Base-by-base conservation (phyloP, 2,329 filamentous ascomycete genomes). In the Corynespora cassiicola region DNA sequence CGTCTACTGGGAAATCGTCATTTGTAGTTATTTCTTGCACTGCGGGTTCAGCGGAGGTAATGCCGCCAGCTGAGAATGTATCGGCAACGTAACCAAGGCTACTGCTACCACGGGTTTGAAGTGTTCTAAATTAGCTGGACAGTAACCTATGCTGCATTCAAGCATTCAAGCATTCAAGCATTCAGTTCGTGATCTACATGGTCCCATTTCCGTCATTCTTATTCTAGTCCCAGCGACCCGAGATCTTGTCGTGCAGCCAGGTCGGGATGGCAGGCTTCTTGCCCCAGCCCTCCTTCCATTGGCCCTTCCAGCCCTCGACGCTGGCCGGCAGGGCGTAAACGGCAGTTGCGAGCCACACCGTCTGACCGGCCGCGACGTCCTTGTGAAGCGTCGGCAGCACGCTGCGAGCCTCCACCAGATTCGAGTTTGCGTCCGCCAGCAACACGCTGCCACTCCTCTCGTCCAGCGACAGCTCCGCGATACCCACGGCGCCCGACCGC, bases 351-450 rank as follows among this genome's bases (percentile, higher is more conserved):
- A 88, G 87, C 84, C 84, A 88, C 23, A 72, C 75, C 18, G 73
- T 76, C 52, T 80, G 72, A 0, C 80, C 84, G 28, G 75, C 72
- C 36, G 71, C 70, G 22, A 90, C 63, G 17, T 80, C 82, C 47
- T 79, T 75, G 58, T 84, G 80, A 56, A 91, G 66, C 19, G 84
- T 84, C 16, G 88, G 88, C 52, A 91, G 79, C 26, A 86, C 76
- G 4, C 85, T 89, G 42, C 87, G 73, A 42, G 83, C 82, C 69
- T 89, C 84, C 2, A 90, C 75, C 21, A 91, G 69, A 66, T 91
- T 91, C 31, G 84, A 87, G 69, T 91, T 90, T 6, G 87, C 86
- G 61, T 91, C 88, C 8, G 86, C 85, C 40, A 89, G 83, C 31
- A 90, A 81, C 17, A 89, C 74, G 59, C 79, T 83, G 3, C 86